phyloP scores from a whole-genome alignment of 371 early-diverging fungal species.

The Circinella umbellata region DNA sequence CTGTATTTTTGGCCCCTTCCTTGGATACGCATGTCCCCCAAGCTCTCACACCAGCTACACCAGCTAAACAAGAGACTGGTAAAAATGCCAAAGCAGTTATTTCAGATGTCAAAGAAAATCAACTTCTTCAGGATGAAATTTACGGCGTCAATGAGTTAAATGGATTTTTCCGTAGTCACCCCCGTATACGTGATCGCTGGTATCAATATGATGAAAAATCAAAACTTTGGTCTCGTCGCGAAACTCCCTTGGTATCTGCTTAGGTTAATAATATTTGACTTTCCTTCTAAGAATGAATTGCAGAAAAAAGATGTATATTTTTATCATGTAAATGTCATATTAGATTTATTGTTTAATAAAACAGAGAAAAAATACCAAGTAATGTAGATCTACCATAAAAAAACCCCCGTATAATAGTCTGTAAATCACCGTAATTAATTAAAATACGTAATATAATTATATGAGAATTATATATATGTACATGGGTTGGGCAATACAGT shows the following conservation, averaged over 20 bases:
- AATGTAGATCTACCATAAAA: too few species aligned
- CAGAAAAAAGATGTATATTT: too few species aligned
- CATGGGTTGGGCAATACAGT: too few species aligned
- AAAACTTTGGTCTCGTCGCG: slow-evolving; percentile 28
- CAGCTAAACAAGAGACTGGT: neutral
- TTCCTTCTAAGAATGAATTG: too few species aligned
- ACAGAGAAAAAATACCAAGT: too few species aligned
- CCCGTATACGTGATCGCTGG: slow-evolving; percentile 31
- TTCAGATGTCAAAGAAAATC: slow-evolving; percentile 39
- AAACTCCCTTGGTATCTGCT: neutral
- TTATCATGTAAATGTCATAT: too few species aligned
- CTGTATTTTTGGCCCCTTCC: slow-evolving; percentile 55
- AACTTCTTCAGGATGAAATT: slow-evolving; percentile 36
- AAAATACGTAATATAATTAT: too few species aligned
- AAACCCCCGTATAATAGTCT: too few species aligned
- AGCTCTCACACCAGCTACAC: slow-evolving; percentile 6
- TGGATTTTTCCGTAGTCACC: slow-evolving; percentile 36
- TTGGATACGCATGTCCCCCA: slow-evolving; percentile 45
- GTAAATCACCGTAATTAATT: too few species aligned
- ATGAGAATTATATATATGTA: too few species aligned
- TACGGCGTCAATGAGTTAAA: slow-evolving; percentile 42
- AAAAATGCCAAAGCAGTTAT: slow-evolving; percentile 10
- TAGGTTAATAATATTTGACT: neutral
- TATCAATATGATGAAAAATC: slow-evolving; percentile 28
- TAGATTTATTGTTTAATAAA: too few species aligned